A percentile compares a stretch with the other conserved stretches of the same genome.
Evolutionary conservation across 2,329 filamentous ascomycete genomes (phyloP).

Genomic region (Tolypocladium endophyticum): DNA sequence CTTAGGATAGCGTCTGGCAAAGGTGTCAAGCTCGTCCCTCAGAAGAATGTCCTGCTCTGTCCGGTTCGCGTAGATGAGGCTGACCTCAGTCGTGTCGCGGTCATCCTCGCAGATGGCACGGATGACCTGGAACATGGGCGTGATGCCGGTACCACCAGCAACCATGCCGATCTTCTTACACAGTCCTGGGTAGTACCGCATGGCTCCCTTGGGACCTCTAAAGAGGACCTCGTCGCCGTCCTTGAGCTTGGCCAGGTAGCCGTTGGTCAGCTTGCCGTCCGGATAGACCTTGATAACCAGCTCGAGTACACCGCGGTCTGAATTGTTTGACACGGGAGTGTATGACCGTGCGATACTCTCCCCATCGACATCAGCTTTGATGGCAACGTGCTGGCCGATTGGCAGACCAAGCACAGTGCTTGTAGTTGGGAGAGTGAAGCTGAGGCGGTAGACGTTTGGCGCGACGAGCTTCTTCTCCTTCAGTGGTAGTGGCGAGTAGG

Average conservation of each 20-base stretch:
- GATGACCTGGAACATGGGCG: constrained; percentile 40
- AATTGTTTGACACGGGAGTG: constrained; percentile 41
- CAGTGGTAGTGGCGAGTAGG: constrained; percentile 36
- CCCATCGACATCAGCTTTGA: constrained; percentile 35
- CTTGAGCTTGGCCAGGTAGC: constrained; percentile 34
- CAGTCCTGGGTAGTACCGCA: constrained; percentile 35
- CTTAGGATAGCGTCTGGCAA: constrained; percentile 36
- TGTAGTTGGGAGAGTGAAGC: constrained; percentile 35
- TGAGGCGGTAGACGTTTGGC: constrained; percentile 33
- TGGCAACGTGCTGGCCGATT: constrained; percentile 45
- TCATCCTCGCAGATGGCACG: constrained; percentile 52
- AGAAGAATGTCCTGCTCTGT: constrained; percentile 50
- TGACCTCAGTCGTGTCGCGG: constrained; percentile 44
- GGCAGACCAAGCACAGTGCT: constrained; percentile 40
- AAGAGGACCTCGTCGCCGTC: constrained; percentile 39
- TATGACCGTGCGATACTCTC: constrained; percentile 39
- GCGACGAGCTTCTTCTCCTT: constrained; percentile 25
- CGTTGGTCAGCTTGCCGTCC: constrained; percentile 36
- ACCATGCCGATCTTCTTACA: constrained; percentile 42
- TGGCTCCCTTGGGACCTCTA: constrained; percentile 45
- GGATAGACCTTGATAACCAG: constrained; percentile 42
- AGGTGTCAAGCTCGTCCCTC: constrained; percentile 41
- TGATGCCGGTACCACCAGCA: constrained; percentile 31
- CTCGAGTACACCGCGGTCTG: constrained; percentile 36
- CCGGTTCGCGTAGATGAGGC: constrained; percentile 48